Evolutionary conservation across 768 basidiomycete species (phyloP).

Genomic region (Paxillus ammoniavirescens): DNA sequence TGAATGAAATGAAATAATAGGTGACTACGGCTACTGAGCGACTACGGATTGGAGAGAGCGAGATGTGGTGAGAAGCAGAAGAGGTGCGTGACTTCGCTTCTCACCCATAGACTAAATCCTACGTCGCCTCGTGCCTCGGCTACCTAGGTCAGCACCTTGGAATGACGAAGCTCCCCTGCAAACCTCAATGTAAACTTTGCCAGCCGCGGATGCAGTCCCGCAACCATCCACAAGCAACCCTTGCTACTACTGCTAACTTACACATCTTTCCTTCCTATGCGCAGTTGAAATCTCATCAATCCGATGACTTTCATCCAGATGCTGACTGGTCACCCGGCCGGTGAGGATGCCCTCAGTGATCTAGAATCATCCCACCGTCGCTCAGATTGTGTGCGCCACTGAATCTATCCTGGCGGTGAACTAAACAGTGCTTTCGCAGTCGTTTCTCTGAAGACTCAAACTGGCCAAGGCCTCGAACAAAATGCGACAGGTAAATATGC

Average conservation of each 20-base stretch:
- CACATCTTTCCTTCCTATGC: conserved; percentile 20
- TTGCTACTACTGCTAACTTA: conserved; percentile 23
- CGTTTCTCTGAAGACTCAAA: conserved; percentile 77
- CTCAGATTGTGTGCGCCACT: conserved; percentile 52
- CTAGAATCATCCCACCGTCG: conserved; percentile 49
- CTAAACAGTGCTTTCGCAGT: conserved; percentile 36
- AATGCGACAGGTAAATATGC: conserved; percentile 89
- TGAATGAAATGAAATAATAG: too few relatives aligned
- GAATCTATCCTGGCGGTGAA: background rate
- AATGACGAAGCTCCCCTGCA: too few relatives aligned
- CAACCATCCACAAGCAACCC: conserved; percentile 22
- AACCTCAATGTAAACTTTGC: background rate
- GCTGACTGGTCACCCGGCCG: conserved; percentile 14
- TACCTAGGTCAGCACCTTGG: too few relatives aligned
- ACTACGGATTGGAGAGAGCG: too few relatives aligned
- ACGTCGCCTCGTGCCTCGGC: too few relatives aligned
- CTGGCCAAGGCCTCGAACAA: conserved; percentile 82
- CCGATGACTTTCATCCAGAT: conserved; percentile 22
- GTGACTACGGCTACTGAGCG: too few relatives aligned
- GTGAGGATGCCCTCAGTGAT: conserved; percentile 40
- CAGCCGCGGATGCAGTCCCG: conserved; percentile 19
- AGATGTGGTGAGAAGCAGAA: too few relatives aligned
- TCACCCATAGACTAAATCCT: too few relatives aligned
- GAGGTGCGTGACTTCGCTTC: too few relatives aligned
- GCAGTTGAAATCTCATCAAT: conserved; percentile 24